Conservation (phyloP, 257 asterid genomes). For the Gardenia jasminoides region DNA sequence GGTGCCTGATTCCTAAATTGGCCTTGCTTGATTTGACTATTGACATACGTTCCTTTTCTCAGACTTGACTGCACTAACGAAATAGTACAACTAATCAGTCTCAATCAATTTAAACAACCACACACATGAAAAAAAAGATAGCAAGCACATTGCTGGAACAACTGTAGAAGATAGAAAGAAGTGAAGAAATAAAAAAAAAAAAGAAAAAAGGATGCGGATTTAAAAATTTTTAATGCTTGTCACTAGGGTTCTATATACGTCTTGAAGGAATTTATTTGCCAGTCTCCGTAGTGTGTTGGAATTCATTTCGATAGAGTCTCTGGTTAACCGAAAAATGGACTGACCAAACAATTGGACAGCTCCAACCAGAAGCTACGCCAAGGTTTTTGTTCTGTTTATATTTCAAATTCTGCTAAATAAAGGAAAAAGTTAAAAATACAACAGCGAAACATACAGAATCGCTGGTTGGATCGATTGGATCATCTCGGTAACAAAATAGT, state of each 20-base stretch:
- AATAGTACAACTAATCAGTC: background rate
- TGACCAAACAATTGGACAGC: background rate
- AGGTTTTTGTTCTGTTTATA: no score
- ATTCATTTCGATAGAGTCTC: background rate
- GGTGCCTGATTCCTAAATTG: conserved; percentile 12
- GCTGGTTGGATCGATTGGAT: no score
- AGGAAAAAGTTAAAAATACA: no score
- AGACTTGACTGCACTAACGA: conserved; percentile 11
- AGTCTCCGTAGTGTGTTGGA: background rate
- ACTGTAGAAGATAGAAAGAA: background rate
- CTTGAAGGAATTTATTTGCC: background rate
- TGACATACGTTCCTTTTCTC: background rate
- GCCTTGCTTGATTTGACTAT: conserved; percentile 1
- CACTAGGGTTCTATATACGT: no score
- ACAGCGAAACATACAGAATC: no score
- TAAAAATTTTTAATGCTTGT: background rate
- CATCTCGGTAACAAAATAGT: no score
- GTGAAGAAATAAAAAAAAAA: background rate
- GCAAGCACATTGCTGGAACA: background rate
- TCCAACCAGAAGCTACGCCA: background rate
- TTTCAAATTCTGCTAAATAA: background rate
- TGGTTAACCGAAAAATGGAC: background rate
- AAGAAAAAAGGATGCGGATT: background rate
- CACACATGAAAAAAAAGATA: background rate
- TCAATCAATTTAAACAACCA: background rate